Conservation (phyloP, 805 yeast species). For the Pichia manshurica region DNA sequence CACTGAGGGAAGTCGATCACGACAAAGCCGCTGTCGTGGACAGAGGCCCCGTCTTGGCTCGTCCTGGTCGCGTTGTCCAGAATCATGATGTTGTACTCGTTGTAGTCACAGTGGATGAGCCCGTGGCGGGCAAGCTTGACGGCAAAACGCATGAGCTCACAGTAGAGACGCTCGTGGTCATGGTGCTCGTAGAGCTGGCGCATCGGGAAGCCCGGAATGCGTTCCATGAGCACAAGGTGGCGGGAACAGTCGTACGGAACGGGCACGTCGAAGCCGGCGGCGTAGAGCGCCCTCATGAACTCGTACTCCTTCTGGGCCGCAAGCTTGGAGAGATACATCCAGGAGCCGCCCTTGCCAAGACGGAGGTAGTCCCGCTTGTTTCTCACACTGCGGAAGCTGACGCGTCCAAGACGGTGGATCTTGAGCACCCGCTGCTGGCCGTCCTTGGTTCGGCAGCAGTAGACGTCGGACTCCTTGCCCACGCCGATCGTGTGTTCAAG, state of each 20-base stretch:
- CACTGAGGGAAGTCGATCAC: constrained; percentile 99
- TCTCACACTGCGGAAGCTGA: constrained; percentile 87
- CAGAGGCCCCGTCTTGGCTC: no score
- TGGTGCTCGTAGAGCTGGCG: constrained; percentile 68
- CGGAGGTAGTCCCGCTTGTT: constrained; percentile 88
- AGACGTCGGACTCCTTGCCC: constrained; percentile 96
- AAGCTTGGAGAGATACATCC: constrained; percentile 88
- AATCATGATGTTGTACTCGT: constrained; percentile 92
- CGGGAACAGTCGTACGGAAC: constrained; percentile 83
- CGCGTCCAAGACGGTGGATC: constrained; percentile 89
- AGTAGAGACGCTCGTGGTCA: constrained; percentile 66
- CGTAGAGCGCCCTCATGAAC: constrained; percentile 71
- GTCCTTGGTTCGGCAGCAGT: constrained; percentile 63
- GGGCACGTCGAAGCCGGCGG: constrained; percentile 82
- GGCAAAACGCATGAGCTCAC: constrained; percentile 80
- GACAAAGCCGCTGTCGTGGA: constrained; percentile 74
- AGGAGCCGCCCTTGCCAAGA: constrained; percentile 66
- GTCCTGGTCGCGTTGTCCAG: no score
- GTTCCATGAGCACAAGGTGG: constrained; percentile 90
- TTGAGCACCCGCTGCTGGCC: constrained; percentile 71
- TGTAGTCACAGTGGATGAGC: constrained; percentile 93
- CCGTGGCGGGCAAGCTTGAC: constrained; percentile 84
- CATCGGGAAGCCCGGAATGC: constrained; percentile 88
- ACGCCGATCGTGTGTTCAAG: constrained; percentile 89
- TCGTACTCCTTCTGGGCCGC: constrained; percentile 93